phyloP scores from a whole-genome alignment of 2,329 filamentous ascomycete species.

The Fulvia fulva region DNA sequence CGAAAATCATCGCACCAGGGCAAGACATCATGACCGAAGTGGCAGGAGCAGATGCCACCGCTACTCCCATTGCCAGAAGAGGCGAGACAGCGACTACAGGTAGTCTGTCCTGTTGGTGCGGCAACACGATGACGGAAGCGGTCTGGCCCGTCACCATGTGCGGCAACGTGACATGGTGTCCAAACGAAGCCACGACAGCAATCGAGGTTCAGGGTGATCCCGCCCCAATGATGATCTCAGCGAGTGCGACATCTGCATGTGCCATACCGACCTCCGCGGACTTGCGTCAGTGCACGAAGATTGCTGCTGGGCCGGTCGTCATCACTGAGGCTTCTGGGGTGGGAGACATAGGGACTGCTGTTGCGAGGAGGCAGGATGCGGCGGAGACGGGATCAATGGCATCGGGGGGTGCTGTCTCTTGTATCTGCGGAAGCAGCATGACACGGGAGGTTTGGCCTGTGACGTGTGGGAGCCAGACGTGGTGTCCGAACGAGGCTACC shows the following conservation, averaged over 20 bases:
- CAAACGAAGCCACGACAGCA: slow-evolving; percentile 3
- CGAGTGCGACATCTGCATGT: not conserved
- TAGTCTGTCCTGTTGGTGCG: not conserved
- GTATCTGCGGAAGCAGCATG: not conserved
- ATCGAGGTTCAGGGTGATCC: not conserved
- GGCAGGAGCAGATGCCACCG: not conserved
- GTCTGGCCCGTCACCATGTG: slow-evolving; percentile 6
- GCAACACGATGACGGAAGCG: not conserved
- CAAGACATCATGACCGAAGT: not conserved
- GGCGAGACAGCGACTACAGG: not conserved
- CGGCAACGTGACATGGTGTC: slow-evolving; percentile 1
- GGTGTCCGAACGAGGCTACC: slow-evolving; percentile 4
- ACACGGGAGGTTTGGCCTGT: not conserved
- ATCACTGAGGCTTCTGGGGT: not conserved
- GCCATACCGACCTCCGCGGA: not conserved
- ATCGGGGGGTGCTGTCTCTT: not conserved
- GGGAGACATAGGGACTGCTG: not conserved
- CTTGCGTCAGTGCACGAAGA: not conserved
- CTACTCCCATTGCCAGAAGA: not conserved
- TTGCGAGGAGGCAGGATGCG: not conserved
- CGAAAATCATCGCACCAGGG: not conserved
- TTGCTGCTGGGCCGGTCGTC: not conserved
- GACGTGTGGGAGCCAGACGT: not conserved
- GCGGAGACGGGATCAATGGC: not conserved
- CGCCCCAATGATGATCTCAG: not conserved